A percentile compares a stretch with the other conserved stretches of the same genome.
Evolutionary conservation across 2,329 filamentous ascomycete genomes (phyloP).

Genomic region (Aspergillus fructus): DNA sequence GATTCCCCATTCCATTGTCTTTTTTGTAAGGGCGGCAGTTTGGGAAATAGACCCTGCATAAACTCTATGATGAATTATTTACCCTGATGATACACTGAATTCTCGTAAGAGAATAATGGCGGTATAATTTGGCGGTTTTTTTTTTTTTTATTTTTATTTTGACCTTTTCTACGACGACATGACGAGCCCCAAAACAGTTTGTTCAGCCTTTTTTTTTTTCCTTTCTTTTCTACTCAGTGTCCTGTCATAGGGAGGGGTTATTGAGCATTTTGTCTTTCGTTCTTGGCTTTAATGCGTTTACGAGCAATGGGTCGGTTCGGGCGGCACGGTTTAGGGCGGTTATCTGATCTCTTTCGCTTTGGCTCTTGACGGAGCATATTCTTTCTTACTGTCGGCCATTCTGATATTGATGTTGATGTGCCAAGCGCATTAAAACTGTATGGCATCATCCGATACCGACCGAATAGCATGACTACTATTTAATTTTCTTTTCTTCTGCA

Average conservation of each 20-base stretch:
- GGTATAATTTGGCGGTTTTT: conserved; percentile 11
- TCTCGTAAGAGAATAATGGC: conserved; percentile 22
- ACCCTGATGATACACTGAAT: conserved; percentile 18
- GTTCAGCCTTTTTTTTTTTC: conserved; percentile 3
- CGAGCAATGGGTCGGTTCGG: conserved; percentile 27
- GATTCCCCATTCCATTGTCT: conserved; percentile 10
- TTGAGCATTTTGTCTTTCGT: conserved; percentile 13
- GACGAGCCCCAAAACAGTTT: conserved; percentile 19
- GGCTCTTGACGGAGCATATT: conserved; percentile 10
- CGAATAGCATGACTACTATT: background rate
- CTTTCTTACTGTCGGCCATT: conserved; percentile 7
- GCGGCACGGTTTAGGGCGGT: conserved; percentile 11
- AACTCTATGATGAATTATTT: conserved; percentile 16
- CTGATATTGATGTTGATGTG: background rate
- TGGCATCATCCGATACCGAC: background rate
- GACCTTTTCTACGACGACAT: conserved; percentile 21
- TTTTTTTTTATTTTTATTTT: no score
- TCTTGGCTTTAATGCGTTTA: conserved; percentile 25
- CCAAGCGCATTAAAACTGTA: background rate
- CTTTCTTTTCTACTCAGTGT: conserved; percentile 1
- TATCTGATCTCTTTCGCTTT: conserved; percentile 19
- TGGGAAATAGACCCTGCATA: conserved; percentile 25
- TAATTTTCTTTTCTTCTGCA: background rate
- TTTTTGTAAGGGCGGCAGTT: conserved; percentile 21
- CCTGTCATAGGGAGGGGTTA: conserved; percentile 4